phyloP scores from a whole-genome alignment of 192 early-diverging fungal genomes.

The Backusella parvicylindrica region DNA sequence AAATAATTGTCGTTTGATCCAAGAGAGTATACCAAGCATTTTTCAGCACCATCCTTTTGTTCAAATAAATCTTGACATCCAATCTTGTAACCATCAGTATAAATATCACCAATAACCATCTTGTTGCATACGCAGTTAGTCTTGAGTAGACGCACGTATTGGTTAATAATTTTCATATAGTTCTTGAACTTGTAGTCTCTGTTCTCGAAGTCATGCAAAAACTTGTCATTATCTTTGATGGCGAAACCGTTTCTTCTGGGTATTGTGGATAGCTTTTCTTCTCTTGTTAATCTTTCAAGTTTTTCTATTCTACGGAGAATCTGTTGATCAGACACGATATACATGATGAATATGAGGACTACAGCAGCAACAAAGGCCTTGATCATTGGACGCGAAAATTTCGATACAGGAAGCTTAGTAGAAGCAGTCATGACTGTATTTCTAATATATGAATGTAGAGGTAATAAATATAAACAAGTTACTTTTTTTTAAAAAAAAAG shows the following conservation, averaged over 20 bases:
- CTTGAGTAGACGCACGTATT: background rate
- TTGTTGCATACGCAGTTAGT: background rate
- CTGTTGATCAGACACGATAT: background rate
- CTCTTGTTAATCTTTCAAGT: background rate
- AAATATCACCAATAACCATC: background rate
- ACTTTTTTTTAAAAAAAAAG: background rate
- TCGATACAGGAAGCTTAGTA: background rate
- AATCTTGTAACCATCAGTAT: conserved; percentile 1
- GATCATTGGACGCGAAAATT: background rate
- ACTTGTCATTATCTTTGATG: background rate
- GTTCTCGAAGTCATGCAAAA: background rate
- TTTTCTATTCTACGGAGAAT: background rate
- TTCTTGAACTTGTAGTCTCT: background rate
- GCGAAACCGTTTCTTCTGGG: background rate
- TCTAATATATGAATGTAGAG: background rate
- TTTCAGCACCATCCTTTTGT: background rate
- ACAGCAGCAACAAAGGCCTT: background rate
- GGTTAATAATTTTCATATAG: background rate
- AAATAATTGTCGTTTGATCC: background rate
- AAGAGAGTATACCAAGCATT: background rate
- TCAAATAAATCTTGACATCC: background rate
- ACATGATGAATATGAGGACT: background rate
- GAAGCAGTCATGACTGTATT: background rate
- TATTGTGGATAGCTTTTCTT: background rate
- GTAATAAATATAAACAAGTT: background rate